A percentile compares a stretch with the other conserved stretches of the same genome.
These are phyloP conservation scores for Grigorovia transvaalensis DNA, from an alignment of 805 yeast genomes.

Conservation along the genomic window DNA sequence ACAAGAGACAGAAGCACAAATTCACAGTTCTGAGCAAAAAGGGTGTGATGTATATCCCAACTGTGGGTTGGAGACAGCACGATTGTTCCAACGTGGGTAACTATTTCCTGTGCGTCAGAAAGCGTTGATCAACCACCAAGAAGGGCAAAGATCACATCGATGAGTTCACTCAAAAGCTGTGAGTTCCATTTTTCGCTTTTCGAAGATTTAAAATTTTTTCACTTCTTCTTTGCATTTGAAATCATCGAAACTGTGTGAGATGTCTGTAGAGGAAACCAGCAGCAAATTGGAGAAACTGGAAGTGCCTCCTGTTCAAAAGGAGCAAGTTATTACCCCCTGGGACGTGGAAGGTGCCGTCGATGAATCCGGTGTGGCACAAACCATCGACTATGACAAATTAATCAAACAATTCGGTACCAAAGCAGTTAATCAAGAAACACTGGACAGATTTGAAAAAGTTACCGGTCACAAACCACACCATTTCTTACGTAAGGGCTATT, in stretches of 20 bases:
- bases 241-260: background rate
- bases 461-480: constrained; percentile 92
- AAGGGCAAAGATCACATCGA: too few species aligned
- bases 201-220: background rate
- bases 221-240: too few species aligned
- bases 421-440: constrained; percentile 55
- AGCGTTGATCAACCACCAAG: background rate
- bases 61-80: constrained; percentile 76
- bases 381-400: constrained; percentile 83
- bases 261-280: constrained; percentile 12
- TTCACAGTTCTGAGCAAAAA: constrained; percentile 54
- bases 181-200: too few species aligned
- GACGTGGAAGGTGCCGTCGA: constrained; percentile 98
- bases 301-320: constrained; percentile 17
- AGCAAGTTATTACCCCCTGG: constrained; percentile 86
- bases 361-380: constrained; percentile 74
- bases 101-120: constrained; percentile 37
- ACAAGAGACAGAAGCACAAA: constrained; percentile 30
- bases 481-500: constrained; percentile 79
- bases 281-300: constrained; percentile 9
- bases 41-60: constrained; percentile 79
- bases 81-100: constrained; percentile 57
- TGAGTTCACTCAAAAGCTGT: background rate
- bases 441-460: constrained; percentile 62
- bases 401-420: constrained; percentile 82